A percentile compares a stretch with the other conserved stretches of the same genome.
phyloP scores from a whole-genome alignment of 2,329 filamentous ascomycete genomes.

The Aspergillus novoparasiticus region DNA sequence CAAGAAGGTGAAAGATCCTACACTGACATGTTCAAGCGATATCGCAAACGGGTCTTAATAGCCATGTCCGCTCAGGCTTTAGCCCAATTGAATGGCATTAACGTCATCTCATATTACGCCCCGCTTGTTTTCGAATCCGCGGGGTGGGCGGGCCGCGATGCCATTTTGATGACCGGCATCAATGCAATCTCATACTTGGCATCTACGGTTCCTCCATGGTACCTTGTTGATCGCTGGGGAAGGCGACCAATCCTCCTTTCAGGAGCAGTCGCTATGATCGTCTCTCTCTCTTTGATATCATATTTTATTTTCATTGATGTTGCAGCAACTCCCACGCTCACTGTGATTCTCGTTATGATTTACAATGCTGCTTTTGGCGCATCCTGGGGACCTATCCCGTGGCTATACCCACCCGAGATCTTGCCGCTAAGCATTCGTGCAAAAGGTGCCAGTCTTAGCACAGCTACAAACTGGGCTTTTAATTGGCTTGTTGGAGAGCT shows the following conservation, averaged over 20 bases:
- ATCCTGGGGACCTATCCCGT: conserved; percentile 97
- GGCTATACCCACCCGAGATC: conserved; percentile 99
- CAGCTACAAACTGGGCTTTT: conserved; percentile 96
- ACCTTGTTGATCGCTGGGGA: conserved; percentile 90
- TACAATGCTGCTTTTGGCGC: conserved; percentile 98
- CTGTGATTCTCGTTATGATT: conserved; percentile 94
- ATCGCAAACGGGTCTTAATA: conserved; percentile 90
- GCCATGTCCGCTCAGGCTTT: conserved; percentile 97
- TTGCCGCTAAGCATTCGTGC: conserved; percentile 93
- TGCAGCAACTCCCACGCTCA: conserved; percentile 72
- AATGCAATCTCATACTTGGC: conserved; percentile 90
- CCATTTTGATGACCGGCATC: conserved; percentile 95
- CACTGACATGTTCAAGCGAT: conserved; percentile 89
- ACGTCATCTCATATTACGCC: conserved; percentile 98
- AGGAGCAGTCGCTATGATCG: conserved; percentile 84
- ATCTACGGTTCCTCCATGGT: conserved; percentile 95
- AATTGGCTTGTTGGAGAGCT: conserved; percentile 97
- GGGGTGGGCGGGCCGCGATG: conserved; percentile 88
- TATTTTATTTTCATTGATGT: conserved; percentile 95
- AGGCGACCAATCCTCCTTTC: conserved; percentile 85
- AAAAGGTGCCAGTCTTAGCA: conserved; percentile 94
- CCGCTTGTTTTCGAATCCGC: conserved; percentile 95
- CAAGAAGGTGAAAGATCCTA: conserved; percentile 95
- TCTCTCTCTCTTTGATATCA: conserved; percentile 85
- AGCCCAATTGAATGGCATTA: conserved; percentile 97